Conservation (phyloP, 2,329 filamentous ascomycete species). For the Epichloe hybrida region DNA sequence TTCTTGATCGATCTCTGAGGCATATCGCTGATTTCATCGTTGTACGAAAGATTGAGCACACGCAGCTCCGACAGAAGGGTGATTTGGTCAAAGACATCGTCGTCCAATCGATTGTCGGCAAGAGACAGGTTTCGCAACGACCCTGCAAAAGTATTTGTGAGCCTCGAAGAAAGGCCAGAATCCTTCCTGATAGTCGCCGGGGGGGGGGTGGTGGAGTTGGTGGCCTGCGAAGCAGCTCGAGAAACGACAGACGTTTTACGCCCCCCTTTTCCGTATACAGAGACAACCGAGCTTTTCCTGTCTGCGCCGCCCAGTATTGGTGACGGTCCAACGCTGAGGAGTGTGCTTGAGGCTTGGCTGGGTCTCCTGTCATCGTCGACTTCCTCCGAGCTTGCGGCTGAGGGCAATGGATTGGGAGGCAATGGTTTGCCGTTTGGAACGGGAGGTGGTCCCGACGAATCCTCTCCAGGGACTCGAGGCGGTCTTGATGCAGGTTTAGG, state of each 20-base stretch:
- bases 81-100: slow-evolving; percentile 90
- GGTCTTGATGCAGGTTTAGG: slow-evolving; percentile 70
- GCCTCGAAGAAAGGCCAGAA: slow-evolving; percentile 66
- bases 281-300: slow-evolving; percentile 75
- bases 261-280: slow-evolving; percentile 63
- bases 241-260: slow-evolving; percentile 77
- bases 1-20: slow-evolving; percentile 76
- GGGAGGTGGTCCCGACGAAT: slow-evolving; percentile 21
- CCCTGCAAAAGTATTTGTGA: slow-evolving; percentile 76
- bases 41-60: slow-evolving; percentile 87
- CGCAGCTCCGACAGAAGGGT: slow-evolving; percentile 70
- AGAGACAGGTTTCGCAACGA: slow-evolving; percentile 75
- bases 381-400: slow-evolving; percentile 66
- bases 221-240: slow-evolving; percentile 36
- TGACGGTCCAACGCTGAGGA: slow-evolving; percentile 63
- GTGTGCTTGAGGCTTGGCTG: slow-evolving; percentile 68
- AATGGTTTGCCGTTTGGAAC: slow-evolving; percentile 27
- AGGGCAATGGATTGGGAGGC: slow-evolving; percentile 31
- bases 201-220: slow-evolving; percentile 35
- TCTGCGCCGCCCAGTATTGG: slow-evolving; percentile 46
- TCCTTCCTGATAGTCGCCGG: slow-evolving; percentile 59
- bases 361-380: slow-evolving; percentile 57
- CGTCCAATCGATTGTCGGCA: slow-evolving; percentile 86
- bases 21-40: slow-evolving; percentile 75
- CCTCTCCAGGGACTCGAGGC: slow-evolving; percentile 45